Base-by-base conservation (phyloP, 2,329 filamentous ascomycete species). In the Colletotrichum ledebouriae region DNA sequence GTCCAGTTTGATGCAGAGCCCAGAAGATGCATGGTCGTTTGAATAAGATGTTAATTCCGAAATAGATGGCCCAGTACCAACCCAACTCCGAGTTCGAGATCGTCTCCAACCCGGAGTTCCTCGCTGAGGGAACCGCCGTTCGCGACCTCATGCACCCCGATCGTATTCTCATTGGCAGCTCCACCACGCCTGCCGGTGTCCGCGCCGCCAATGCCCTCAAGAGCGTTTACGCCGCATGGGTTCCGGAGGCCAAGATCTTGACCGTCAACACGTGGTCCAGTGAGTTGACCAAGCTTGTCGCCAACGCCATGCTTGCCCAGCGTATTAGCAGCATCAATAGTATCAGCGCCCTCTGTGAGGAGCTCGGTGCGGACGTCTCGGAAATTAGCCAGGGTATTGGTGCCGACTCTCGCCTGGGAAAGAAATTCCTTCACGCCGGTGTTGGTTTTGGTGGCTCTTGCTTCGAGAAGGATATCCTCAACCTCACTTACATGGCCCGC, bases 301-400 rank as follows among this genome's bases (percentile, higher is more conserved):
- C 92, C 65, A 95, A 95, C 78, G 90, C 91, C 3, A 89, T 95
- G 86, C 84, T 95, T 9, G 92, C 92, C 1, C 92, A 95, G 80
- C 86, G 92, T 58, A 92, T 95, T 74, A 92, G 89, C 75, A 93
- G 89, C 78, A 93, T 95, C 81, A 95, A 94, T 79, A 90, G 91
- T 12, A 87, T 95, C 67, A 92, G 90, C n/a, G 91, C 92, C 4
- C 88, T 95, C 34, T 95, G 92, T 76, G 92, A 94, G 78, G 86
- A 86, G 70, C 91, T 90, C 0, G 92, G 91, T 15, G 92, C 92
- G 12, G 89, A 94, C 73, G 86, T 94, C n/a, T 85, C 90, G 70
- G 91, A 94, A 78, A 86, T 95, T 2, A 86, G 90, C 13, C 81
- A 83, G 41, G 87, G 89, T 6, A 85, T 92, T 34, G 92, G 92